Evolutionary conservation across 192 early-diverging fungal species (phyloP), one percentile per base, ranked within the genome.

Genomic region (Mortierella hygrophila): DNA sequence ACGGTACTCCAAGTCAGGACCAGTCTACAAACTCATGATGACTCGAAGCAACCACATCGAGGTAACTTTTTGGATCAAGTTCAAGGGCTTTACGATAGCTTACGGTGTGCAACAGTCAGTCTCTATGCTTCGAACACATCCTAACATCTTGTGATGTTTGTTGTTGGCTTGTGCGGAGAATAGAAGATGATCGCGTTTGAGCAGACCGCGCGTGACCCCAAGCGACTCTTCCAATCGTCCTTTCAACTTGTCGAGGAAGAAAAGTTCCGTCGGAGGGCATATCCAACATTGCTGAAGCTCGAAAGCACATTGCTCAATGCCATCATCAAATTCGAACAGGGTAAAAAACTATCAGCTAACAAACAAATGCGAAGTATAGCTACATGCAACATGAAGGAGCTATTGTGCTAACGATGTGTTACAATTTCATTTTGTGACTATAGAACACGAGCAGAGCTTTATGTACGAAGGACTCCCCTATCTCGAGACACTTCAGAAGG

Each of bases 161-260:
- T 71, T 74, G 49, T 15, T 4, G 49, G 20, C 49, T 21, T 52
- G 18, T 16, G 18, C 18, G 35, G 60, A 35, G 29, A 87, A 35
- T 72, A 93, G 90, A 89, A 88, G 82, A 96, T 97, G 93, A 89
- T 91, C 37, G 91, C 95, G 10, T 97, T 97, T 82, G 96, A 97
- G 82, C 90, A 90, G 63, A 89, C 91, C 0, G 96, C 96, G 3
- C 94, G 91, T 0, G 95, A 97, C 74, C 96, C 96, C 15, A 88
- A 89, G 41, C 88, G 96, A 40, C 83, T 97, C 29, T 95, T 95
- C 72, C 89, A 92, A 70, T 85, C 91, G 29, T 96, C 95, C 0
- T 97, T 97, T 84, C 93, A 92, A 77, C 86, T 97, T n/a, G 76
- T 95, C 37, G 96, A 97, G 82, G 96, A 97, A 81, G 96, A 97